A percentile compares a stretch with the other conserved stretches of the same genome.
Evolutionary conservation across 163 green algal genomes (phyloP).

Genomic region (Trebouxia gelatinosa): DNA sequence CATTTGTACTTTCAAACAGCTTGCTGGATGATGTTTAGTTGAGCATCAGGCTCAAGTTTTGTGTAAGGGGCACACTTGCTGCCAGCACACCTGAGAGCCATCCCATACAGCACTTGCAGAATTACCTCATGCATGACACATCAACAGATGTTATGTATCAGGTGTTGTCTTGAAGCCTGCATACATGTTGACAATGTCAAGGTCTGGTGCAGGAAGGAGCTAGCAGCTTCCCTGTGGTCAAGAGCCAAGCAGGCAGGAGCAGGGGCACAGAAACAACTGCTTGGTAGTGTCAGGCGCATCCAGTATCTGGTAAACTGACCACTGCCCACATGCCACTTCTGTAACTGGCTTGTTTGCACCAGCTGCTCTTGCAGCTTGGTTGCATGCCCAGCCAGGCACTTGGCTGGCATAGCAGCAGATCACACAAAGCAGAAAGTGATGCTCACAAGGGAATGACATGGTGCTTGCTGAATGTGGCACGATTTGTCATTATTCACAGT

Average conservation of each 20-base stretch:
- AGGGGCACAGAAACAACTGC: conserved; percentile 36
- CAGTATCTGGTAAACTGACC: conserved; percentile 19
- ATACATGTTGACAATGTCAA: too few species aligned
- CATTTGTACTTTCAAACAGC: too few species aligned
- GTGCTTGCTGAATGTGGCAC: neutral
- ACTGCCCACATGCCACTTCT: neutral
- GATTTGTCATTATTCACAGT: neutral
- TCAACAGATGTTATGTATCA: neutral
- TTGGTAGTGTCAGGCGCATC: conserved; percentile 17
- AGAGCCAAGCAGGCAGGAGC: conserved; percentile 46
- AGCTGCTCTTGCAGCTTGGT: neutral
- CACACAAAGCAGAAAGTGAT: too few species aligned
- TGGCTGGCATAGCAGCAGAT: too few species aligned
- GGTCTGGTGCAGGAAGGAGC: conserved; percentile 31
- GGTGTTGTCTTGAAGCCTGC: neutral
- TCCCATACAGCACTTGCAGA: too few species aligned
- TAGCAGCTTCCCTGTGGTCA: conserved; percentile 52
- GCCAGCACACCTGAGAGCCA: too few species aligned
- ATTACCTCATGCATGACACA: neutral
- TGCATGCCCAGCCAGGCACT: too few species aligned
- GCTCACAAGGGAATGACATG: neutral
- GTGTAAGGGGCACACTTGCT: neutral
- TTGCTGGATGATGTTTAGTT: neutral
- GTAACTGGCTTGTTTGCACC: neutral
- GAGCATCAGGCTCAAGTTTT: neutral